Evolutionary conservation across 2,329 filamentous ascomycete genomes (phyloP).

Genomic region (Trichoderma atrobrunneum): DNA sequence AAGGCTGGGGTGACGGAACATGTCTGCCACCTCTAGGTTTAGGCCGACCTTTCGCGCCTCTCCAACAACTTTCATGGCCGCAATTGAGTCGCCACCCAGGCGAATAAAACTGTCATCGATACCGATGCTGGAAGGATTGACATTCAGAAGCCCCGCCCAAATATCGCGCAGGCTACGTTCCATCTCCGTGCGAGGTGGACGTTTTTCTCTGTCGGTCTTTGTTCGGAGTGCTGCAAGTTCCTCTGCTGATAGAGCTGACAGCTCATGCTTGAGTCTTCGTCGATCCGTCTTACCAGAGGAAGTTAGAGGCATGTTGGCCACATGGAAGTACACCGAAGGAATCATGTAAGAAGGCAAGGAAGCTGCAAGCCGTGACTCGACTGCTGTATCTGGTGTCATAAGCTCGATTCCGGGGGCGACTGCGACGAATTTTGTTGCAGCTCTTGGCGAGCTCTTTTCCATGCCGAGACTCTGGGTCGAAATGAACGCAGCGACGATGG

Average conservation of each 20-base stretch:
- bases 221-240: no score
- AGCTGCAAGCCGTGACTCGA: background rate
- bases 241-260: no score
- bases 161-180: background rate
- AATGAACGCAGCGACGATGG: background rate
- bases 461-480: background rate
- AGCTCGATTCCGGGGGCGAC: background rate
- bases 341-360: background rate
- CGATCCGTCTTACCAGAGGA: no score
- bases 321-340: no score
- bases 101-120: slow-evolving; percentile 39
- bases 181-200: no score
- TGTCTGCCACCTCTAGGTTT: background rate
- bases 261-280: no score
- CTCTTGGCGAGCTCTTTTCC: no score
- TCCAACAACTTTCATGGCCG: background rate
- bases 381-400: background rate
- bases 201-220: no score
- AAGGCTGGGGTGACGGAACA: background rate
- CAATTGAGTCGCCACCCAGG: background rate
- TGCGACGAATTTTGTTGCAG: background rate
- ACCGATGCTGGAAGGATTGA: slow-evolving; percentile 34
- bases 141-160: background rate
- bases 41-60: background rate
- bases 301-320: no score